Evolutionary conservation across 2,329 filamentous ascomycete species (phyloP).

Genomic region (Orbilia blumenaviensis): DNA sequence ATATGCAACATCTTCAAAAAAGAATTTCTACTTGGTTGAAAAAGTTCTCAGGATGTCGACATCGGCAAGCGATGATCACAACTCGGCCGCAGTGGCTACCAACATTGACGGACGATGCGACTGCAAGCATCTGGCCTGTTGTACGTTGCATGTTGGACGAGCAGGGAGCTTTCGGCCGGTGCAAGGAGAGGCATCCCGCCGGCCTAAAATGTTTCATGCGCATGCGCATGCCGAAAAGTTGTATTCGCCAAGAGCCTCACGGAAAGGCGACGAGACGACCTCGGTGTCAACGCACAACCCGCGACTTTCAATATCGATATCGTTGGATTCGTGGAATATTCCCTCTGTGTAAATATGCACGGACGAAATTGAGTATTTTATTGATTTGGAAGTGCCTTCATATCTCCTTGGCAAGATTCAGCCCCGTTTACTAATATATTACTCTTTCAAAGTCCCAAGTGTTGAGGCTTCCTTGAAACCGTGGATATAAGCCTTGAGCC

Average conservation of each 20-base stretch:
- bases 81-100: not conserved
- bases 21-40: not conserved
- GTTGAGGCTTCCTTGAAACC: constrained; percentile 44
- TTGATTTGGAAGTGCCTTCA: constrained; percentile 6
- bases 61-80: not conserved
- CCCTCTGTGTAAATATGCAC: too few relatives aligned
- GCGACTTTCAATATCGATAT: constrained; percentile 3
- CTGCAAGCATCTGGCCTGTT: constrained; percentile 6
- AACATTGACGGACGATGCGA: not conserved
- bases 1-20: not conserved
- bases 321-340: not conserved
- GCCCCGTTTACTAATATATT: constrained; percentile 29
- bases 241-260: not conserved
- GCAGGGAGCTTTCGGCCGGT: not conserved
- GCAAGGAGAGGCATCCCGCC: constrained; percentile 4
- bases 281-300: constrained; percentile 15
- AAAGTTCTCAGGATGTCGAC: not conserved
- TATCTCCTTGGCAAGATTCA: constrained; percentile 17
- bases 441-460: constrained; percentile 10
- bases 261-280: not conserved
- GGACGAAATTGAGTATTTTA: not conserved
- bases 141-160: too few relatives aligned
- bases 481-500: constrained; percentile 37
- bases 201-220: constrained; percentile 4
- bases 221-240: not conserved